A percentile compares a stretch with the other conserved stretches of the same genome.
Evolutionary conservation across 2,329 filamentous ascomycete species (phyloP).

Genomic region (Pseudocercospora macadamiae): DNA sequence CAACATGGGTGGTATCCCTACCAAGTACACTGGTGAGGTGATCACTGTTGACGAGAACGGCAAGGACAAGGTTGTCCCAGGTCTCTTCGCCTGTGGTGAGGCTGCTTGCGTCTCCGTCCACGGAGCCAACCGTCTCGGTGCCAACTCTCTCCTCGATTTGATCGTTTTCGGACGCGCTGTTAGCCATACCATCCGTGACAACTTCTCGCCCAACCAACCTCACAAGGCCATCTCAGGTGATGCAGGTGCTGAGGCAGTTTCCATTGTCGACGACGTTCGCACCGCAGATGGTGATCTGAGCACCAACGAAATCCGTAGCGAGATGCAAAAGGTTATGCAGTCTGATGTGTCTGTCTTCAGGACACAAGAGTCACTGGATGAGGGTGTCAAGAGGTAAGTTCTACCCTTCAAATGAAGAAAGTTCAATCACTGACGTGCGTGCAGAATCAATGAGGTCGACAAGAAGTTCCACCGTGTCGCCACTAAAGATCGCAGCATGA

Average conservation of each 20-base stretch:
- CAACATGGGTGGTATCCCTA: slow-evolving; percentile 99
- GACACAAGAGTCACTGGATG: slow-evolving; percentile 88
- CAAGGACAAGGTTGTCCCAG: slow-evolving; percentile 89
- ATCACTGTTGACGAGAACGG: slow-evolving; percentile 83
- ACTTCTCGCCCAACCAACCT: slow-evolving; percentile 79
- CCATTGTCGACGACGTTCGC: slow-evolving; percentile 81
- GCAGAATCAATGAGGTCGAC: slow-evolving; percentile 77
- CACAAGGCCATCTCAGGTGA: slow-evolving; percentile 81
- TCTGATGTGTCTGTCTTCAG: slow-evolving; percentile 96
- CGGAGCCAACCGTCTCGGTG: slow-evolving; percentile 95
- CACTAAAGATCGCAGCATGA: slow-evolving; percentile 97
- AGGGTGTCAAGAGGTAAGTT: slow-evolving; percentile 74
- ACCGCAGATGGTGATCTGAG: slow-evolving; percentile 82
- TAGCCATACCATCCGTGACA: slow-evolving; percentile 94
- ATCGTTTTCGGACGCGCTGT: slow-evolving; percentile 98
- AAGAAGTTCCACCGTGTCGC: slow-evolving; percentile 77
- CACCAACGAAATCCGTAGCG: slow-evolving; percentile 83
- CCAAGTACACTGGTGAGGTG: slow-evolving; percentile 95
- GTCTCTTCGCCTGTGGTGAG: slow-evolving; percentile 95
- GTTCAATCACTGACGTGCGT: too few species aligned
- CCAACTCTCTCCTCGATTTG: slow-evolving; percentile 96
- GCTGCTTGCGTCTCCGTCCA: slow-evolving; percentile 97
- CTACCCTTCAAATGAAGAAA: background rate
- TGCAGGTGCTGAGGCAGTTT: slow-evolving; percentile 84
- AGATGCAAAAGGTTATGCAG: slow-evolving; percentile 99